Conservation (phyloP, 164 flowering plant genomes). For the Stephania yunnanensis region DNA sequence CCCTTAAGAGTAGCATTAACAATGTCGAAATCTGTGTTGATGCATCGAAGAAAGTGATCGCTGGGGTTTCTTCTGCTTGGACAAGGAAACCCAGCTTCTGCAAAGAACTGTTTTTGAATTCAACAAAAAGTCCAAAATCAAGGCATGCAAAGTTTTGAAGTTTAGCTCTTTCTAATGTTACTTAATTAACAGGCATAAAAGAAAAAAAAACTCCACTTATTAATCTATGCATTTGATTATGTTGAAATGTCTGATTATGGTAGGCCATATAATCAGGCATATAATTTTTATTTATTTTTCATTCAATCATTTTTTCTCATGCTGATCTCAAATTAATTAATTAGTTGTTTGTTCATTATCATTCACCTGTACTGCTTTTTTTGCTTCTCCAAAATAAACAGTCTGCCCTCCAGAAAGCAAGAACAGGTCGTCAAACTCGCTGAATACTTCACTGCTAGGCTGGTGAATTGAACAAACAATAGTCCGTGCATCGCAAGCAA, state of each 20-base stretch:
- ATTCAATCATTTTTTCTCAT: no score
- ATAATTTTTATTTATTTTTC: no score
- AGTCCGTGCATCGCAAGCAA: slow-evolving; percentile 62
- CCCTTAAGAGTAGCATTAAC: slow-evolving; percentile 62
- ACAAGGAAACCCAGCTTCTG: slow-evolving; percentile 73
- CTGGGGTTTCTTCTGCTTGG: slow-evolving; percentile 76
- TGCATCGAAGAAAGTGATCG: slow-evolving; percentile 79
- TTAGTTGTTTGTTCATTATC: no score
- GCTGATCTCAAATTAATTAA: no score
- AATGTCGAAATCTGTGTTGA: slow-evolving; percentile 76
- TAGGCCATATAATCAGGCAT: no score
- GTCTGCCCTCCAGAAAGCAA: slow-evolving; percentile 65
- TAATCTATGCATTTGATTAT: no score
- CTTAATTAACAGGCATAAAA: no score
- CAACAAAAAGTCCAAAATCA: background rate
- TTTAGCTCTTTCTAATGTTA: no score
- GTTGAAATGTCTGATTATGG: no score
- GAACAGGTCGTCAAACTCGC: slow-evolving; percentile 59
- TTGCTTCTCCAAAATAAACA: slow-evolving; percentile 75
- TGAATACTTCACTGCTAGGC: slow-evolving; percentile 83
- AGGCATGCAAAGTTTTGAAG: no score
- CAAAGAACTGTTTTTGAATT: slow-evolving; percentile 53
- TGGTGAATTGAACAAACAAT: slow-evolving; percentile 74
- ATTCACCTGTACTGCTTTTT: slow-evolving; percentile 46
- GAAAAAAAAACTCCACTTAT: no score